These are phyloP conservation scores for Pilasporangium apinafurcum DNA, from an alignment of 352 stramenopile genomes.

Conservation along the genomic window DNA sequence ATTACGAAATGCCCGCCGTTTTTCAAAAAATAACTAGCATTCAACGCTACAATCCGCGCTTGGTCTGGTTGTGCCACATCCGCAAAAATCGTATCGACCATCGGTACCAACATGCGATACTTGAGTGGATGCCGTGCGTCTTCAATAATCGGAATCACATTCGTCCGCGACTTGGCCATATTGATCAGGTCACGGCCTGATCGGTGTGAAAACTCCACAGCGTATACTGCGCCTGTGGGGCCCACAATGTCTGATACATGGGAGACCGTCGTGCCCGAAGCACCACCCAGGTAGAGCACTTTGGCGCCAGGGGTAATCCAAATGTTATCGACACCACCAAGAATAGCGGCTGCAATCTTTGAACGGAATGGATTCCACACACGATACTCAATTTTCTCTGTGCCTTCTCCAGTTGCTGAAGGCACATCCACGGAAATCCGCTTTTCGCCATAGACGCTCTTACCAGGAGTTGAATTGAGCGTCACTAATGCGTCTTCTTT, in stretches of 20 bases:
- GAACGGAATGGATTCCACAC: conserved; percentile 99
- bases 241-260: conserved; percentile 99
- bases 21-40: conserved; percentile 99
- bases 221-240: conserved; percentile 96
- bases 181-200: conserved; percentile 98
- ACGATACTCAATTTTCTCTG: conserved; percentile 99
- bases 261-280: conserved; percentile 97
- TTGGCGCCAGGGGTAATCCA: conserved; percentile 97
- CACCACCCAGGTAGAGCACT: conserved; percentile 98
- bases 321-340: conserved; percentile 99
- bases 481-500: conserved; percentile 99
- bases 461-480: conserved; percentile 97
- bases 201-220: conserved; percentile 99
- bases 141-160: conserved; percentile 99
- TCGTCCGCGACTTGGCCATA: conserved; percentile 98
- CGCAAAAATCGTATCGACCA: conserved; percentile 99
- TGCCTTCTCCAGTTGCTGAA: conserved; percentile 80
- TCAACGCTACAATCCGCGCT: conserved; percentile 98
- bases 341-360: conserved; percentile 98
- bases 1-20: conserved; percentile 99
- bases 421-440: conserved; percentile 97
- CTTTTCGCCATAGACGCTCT: conserved; percentile 99
- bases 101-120: conserved; percentile 98
- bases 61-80: conserved; percentile 99
- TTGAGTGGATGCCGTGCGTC: conserved; percentile 97